phyloP scores from a whole-genome alignment of 306 rosid species.

The Betula pendula region DNA sequence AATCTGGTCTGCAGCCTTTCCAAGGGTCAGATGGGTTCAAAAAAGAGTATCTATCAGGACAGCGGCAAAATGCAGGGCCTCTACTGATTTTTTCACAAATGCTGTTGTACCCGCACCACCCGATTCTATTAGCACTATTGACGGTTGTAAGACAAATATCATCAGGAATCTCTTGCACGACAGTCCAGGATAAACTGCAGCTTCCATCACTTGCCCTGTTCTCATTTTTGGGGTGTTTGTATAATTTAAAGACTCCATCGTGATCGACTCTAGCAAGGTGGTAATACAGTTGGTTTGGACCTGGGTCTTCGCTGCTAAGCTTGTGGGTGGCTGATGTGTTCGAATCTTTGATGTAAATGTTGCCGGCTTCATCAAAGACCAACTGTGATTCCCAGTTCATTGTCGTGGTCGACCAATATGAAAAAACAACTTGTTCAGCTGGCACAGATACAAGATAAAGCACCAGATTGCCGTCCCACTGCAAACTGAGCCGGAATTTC shows the following conservation, averaged over 20 bases:
- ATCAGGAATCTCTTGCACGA: slow-evolving; percentile 6
- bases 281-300: slow-evolving; percentile 1
- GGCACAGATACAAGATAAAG: slow-evolving; percentile 15
- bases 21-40: not conserved
- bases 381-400: not conserved
- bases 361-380: slow-evolving; percentile 31
- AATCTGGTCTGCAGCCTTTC: slow-evolving; percentile 36
- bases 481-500: slow-evolving; percentile 29
- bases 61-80: slow-evolving; percentile 17
- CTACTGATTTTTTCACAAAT: slow-evolving; percentile 1
- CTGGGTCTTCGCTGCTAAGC: not conserved
- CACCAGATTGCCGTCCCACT: slow-evolving; percentile 11
- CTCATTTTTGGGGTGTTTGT: slow-evolving; percentile 11
- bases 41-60: slow-evolving; percentile 26
- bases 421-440: no score
- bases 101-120: slow-evolving; percentile 31
- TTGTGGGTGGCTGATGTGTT: not conserved
- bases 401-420: slow-evolving; percentile 18
- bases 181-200: slow-evolving; percentile 15
- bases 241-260: slow-evolving; percentile 29
- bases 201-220: not conserved
- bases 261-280: slow-evolving; percentile 33
- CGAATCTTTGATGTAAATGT: slow-evolving; percentile 7
- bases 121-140: not conserved
- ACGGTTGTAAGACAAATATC: slow-evolving; percentile 25